Conservation (phyloP, 371 early-diverging fungal genomes). For the Apophysomyces sp. region DNA sequence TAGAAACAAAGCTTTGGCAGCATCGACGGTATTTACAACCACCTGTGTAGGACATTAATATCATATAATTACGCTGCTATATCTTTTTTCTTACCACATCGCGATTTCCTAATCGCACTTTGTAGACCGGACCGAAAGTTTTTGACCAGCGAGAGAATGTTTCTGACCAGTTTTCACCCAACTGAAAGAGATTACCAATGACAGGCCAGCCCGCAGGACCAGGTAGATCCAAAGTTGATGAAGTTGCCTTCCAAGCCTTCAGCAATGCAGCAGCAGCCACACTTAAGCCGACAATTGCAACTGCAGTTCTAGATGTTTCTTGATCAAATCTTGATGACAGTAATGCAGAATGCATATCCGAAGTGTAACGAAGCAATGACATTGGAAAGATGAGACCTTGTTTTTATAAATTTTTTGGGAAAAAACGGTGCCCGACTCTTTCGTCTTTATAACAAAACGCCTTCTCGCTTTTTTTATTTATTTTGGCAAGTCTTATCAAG, state of each 20-base stretch:
- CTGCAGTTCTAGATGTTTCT: not conserved
- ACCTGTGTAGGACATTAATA: not conserved
- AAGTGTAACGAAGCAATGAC: not conserved
- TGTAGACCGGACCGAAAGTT: not conserved
- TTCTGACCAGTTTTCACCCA: not conserved
- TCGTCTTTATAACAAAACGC: not conserved
- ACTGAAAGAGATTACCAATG: not conserved
- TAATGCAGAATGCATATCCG: not conserved
- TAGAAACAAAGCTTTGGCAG: not conserved
- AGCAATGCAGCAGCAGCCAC: not conserved
- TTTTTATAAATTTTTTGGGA: not conserved
- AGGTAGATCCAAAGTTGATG: not conserved
- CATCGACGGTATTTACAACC: not conserved
- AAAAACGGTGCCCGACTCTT: not conserved
- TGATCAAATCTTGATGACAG: not conserved
- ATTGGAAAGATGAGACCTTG: not conserved
- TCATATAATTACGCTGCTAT: not conserved
- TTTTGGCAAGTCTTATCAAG: not conserved
- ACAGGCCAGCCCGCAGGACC: not conserved
- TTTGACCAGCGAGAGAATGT: not conserved
- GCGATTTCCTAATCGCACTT: not conserved
- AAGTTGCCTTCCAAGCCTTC: not conserved
- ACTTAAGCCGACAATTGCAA: not conserved
- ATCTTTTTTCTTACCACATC: not conserved
- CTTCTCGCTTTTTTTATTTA: not conserved